Percentiles rank a stretch among this genome's conserved stretches.
Conservation (phyloP, 1,284 basidiomycete species). For the Somion occarium region DNA sequence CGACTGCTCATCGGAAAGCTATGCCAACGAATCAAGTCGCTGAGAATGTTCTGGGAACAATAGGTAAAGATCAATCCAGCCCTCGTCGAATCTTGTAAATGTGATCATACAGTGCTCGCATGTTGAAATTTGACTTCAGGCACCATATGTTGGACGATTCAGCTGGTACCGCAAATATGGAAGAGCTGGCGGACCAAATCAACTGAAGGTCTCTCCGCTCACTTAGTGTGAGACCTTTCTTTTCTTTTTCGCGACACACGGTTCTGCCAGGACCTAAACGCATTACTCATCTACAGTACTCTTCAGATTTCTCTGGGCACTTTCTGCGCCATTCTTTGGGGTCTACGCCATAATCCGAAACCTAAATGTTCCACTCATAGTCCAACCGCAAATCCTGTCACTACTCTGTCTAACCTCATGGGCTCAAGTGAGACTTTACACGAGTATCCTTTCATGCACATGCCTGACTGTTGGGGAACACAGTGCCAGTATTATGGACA, state of each 20-base stretch:
- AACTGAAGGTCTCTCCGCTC: slow-evolving; percentile 68
- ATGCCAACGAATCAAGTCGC: slow-evolving; percentile 25
- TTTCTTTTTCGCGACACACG: no score
- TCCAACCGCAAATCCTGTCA: slow-evolving; percentile 75
- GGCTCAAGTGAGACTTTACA: slow-evolving; percentile 48
- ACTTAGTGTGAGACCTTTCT: slow-evolving; percentile 54
- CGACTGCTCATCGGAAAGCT: no score
- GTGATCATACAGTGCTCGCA: background rate
- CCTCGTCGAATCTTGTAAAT: no score
- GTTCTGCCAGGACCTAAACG: no score
- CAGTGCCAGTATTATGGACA: slow-evolving; percentile 62
- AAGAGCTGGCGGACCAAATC: slow-evolving; percentile 70
- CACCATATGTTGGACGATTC: slow-evolving; percentile 64
- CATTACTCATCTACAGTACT: background rate
- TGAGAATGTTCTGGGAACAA: slow-evolving; percentile 42
- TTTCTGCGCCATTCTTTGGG: slow-evolving; percentile 61
- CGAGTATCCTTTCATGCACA: background rate
- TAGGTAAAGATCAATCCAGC: slow-evolving; percentile 32
- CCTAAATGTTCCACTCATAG: slow-evolving; percentile 69
- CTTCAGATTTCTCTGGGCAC: slow-evolving; percentile 60
- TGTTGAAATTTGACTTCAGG: slow-evolving; percentile 30
- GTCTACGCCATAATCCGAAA: slow-evolving; percentile 64
- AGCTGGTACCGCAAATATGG: slow-evolving; percentile 73
- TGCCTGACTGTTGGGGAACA: no score
- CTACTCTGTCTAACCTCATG: slow-evolving; percentile 59